Base-by-base conservation (phyloP, 2,329 filamentous ascomycete genomes). In the Cordyceps militaris region DNA sequence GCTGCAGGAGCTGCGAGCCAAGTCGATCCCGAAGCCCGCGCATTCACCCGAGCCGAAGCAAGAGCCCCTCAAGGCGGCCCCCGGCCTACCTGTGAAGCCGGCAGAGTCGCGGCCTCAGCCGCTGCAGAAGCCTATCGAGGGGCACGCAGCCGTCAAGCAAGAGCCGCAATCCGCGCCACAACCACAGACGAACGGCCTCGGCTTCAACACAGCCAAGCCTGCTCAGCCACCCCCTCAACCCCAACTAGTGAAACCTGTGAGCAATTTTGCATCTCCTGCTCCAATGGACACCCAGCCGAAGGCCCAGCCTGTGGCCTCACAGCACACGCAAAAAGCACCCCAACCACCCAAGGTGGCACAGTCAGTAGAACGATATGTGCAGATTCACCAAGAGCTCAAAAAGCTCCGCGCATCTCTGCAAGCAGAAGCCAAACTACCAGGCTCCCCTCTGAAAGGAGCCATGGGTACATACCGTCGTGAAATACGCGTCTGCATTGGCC, bases 401-500 rank as follows among this genome's bases (percentile, higher is more conserved):
- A 77, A 78, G 57, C 74, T 85, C 16, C 78, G 93, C 19, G 92
- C 81, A 59, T 77, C 79, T 36, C 72, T 85, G 9, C 77, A 85
- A 63, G 77, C 77, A 4, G 83, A 84, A 64, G 73, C 75, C 23
- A 82, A 86, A 59, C 58, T 67, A 14, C 62, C 69, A 65, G 69
- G 62, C 1, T 76, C 74, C 4, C 71, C 66, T 2, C 72, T 91
- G 28, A 90, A 89, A 69, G 76, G 79, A 53, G 79, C 82, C 36
- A 79, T 90, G 67, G 87, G 88, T 34, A 82, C 90, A 56, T 84
- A 89, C 77, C 80, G 89, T 42, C 79, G 89, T 59, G 81, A 85
- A 43, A 84, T 94, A 55, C 81, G 82, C 40, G 88, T 86, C 65
- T 84, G 80, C 19, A 80, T 93, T 56, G 89, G 90, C 7, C 89